phyloP scores from a whole-genome alignment of 2,329 filamentous ascomycete species.

The Colletotrichum coccodes region DNA sequence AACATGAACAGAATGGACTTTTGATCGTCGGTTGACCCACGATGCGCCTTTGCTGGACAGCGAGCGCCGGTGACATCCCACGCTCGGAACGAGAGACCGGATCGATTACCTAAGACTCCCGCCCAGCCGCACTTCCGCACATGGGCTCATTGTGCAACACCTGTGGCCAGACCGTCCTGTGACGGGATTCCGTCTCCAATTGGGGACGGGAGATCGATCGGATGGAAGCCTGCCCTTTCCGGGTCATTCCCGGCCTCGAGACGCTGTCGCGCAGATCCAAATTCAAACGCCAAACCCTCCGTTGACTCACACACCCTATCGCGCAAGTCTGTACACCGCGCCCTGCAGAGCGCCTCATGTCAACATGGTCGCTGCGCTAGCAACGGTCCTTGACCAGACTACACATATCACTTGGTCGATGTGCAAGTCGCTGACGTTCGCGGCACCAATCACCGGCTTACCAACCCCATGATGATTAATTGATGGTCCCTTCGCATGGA shows the following conservation, averaged over 20 bases:
- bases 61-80: not conserved
- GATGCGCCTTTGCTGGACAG: not conserved
- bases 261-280: not conserved
- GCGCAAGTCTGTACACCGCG: not conserved
- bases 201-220: constrained; percentile 4
- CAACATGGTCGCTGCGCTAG: not conserved
- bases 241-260: constrained; percentile 6
- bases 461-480: constrained; percentile 10
- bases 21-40: not conserved
- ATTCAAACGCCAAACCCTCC: not conserved
- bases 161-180: not conserved
- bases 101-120: constrained; percentile 21
- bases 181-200: constrained; percentile 1
- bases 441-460: not conserved
- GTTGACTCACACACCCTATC: constrained; percentile 11
- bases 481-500: not conserved
- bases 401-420: not conserved
- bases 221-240: not conserved
- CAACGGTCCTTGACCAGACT: not conserved
- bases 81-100: constrained; percentile 16
- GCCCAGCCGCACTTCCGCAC: constrained; percentile 9
- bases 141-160: constrained; percentile 2
- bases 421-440: not conserved
- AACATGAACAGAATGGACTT: not conserved
- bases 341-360: constrained; percentile 27